Base-by-base conservation (phyloP, 768 basidiomycete genomes). In the Auricularia auricula-judae region DNA sequence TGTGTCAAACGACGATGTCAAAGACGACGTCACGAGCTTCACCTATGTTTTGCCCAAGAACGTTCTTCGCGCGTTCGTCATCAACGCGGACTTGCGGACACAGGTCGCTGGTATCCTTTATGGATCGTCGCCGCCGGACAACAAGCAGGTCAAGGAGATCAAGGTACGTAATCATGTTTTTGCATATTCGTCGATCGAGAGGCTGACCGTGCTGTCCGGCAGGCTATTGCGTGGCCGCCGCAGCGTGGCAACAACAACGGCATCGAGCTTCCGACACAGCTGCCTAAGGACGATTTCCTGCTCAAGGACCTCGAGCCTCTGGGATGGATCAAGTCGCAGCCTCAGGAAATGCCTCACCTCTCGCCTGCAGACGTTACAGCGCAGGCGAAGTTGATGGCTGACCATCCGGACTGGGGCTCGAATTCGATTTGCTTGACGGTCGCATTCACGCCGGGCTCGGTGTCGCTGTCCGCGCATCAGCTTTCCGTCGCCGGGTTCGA, bases 41-140 rank as follows among this genome's bases (percentile, higher is more conserved):
- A 99, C 97, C 44, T 98, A 92, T 71, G 93, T 99, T 63, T 80
- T 99, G 62, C 95, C 97, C 35, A 99, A 99, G 83, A 99, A 99
- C 74, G 82, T 98, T 63, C 80, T 99, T 36, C 88, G 91, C 59
- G 89, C 93, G 2, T 98, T 99, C 78, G 89, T 98, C 70, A 84
- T 88, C 23, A 89, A 93, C 21, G 85, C 94, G 33, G 97, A 99
- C 76, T 82, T 98, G 39, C 90, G 97, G 43, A 97, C 97, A 2
- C 96, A 98, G 76, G 90, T 98, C 42, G 93, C 93, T 0, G 96
- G 87, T 3, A 98, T 86, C 81, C 73, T 99, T 65, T 99, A 97
- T 72, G 97, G 97, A 67, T 82, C 82, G 21, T 95, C 93, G 4
- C 94, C 96, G 3, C 84, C 91, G 4, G 96, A 98, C 75, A 98